These are phyloP conservation scores for Vicia faba DNA, from an alignment of 306 rosid genomes.

Conservation along the genomic window DNA sequence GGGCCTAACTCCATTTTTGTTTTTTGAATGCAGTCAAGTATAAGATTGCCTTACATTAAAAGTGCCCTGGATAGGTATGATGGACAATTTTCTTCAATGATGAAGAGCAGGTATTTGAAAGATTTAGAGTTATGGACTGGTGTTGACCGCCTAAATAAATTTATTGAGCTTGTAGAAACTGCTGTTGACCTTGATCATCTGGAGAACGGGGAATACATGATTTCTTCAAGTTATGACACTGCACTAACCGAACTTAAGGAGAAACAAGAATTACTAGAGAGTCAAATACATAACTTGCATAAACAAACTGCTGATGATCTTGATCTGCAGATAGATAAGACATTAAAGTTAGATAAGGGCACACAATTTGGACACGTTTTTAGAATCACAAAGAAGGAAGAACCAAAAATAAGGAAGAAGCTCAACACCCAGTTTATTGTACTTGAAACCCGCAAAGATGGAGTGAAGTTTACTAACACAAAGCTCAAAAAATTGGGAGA, in stretches of 20 bases:
- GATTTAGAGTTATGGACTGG: conserved; percentile 75
- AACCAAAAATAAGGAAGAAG: conserved; percentile 94
- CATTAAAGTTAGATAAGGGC: conserved; percentile 84
- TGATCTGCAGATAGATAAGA: conserved; percentile 82
- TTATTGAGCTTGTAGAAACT: conserved; percentile 79
- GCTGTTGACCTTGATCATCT: conserved; percentile 95
- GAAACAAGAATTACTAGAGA: conserved; percentile 68
- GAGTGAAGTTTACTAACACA: conserved; percentile 92
- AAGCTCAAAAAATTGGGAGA: conserved; percentile 90
- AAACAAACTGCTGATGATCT: conserved; percentile 79
- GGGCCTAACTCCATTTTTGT: conserved; percentile 34
- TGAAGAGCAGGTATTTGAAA: conserved; percentile 66
- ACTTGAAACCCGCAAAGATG: conserved; percentile 97
- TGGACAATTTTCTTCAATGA: conserved; percentile 74
- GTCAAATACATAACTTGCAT: conserved; percentile 73
- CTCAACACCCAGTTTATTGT: conserved; percentile 86
- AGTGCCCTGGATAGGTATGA: conserved; percentile 65
- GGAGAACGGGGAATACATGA: conserved; percentile 93
- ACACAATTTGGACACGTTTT: conserved; percentile 96
- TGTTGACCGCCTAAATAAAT: conserved; percentile 73
- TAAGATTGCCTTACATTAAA: conserved; percentile 81
- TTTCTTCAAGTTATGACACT: conserved; percentile 80
- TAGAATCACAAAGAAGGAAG: conserved; percentile 97
- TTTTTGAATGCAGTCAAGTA: conserved; percentile 73
- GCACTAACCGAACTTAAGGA: conserved; percentile 65